Evolutionary conservation across 768 basidiomycete species (phyloP), one percentile per base, ranked within the genome.

Genomic region (Naganishia vishniacii): DNA sequence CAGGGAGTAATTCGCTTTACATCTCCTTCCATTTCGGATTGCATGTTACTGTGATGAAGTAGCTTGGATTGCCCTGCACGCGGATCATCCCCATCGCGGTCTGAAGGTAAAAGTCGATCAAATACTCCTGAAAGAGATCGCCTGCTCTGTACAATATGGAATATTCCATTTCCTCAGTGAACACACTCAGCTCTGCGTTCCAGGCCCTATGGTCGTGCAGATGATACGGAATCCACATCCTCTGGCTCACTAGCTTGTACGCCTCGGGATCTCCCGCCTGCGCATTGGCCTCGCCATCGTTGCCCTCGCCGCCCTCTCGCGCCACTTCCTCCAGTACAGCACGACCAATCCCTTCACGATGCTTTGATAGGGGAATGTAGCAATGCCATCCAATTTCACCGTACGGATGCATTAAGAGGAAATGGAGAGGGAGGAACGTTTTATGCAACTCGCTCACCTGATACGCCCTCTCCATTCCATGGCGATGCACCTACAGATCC

Each of bases 31-130:
- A 70, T 6, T 70, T 62, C 9, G 69, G 65, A 44, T 70, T 70
- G 20, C 51, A 41, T 3, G 69, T 70, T 42, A 70, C 47, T 0
- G 66, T 67, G 37, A 69, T 40, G 47, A 70, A 70, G 47, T 66
- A 49, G 4, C 44, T 45, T 8, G 69, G 68, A 13, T 58, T 41
- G 1, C 69, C 69, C 23, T n/a, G 37, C 23, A 23, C 47, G 16
- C 69, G 61, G 7, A 66, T 60, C 47, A 69, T 67, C 6, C 66
- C 69, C 69, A 70, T 70, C 26, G 67, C 59, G 56, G 69, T 69
- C 42, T 69, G 69, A 62, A 56, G 81, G 79, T 78, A 84, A 1
- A 66, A 70, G 75, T 84, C 81, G 48, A 80, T 79, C 40, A 81
- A 51, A 65, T 76, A 81, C 46, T 82, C 78, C 59, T 82, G 81